Conservation (phyloP, 192 early-diverging fungal genomes). For the Geosiphon pyriformis region DNA sequence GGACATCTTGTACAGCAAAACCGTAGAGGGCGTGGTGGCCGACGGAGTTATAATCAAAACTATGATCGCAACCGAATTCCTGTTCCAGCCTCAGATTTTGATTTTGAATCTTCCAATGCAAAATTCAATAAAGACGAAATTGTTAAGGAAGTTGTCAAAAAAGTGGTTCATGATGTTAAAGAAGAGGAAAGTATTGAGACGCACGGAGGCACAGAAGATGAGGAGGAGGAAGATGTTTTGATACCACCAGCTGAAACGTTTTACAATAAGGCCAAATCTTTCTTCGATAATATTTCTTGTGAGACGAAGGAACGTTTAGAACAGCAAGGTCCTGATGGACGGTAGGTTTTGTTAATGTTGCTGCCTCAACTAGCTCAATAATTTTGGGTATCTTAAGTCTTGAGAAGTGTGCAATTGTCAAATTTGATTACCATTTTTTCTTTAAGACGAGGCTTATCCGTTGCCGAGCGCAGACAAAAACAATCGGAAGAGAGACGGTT, state of each 20-base stretch:
- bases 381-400: neutral
- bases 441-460: slow-evolving; percentile 35
- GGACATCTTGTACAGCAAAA: slow-evolving; percentile 41
- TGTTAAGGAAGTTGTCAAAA: slow-evolving; percentile 64
- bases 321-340: slow-evolving; percentile 39
- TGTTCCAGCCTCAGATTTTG: slow-evolving; percentile 76
- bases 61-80: slow-evolving; percentile 36
- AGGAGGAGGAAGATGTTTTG: slow-evolving; percentile 52
- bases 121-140: slow-evolving; percentile 90
- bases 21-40: slow-evolving; percentile 40
- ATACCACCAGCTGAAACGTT: slow-evolving; percentile 50
- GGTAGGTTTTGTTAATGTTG: slow-evolving; percentile 35
- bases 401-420: neutral
- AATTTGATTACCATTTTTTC: neutral
- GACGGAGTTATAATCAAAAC: slow-evolving; percentile 35
- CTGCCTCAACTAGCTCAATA: neutral
- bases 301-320: slow-evolving; percentile 85
- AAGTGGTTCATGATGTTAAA: slow-evolving; percentile 36
- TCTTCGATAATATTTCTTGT: slow-evolving; percentile 98
- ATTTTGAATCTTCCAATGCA: slow-evolving; percentile 93
- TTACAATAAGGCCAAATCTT: slow-evolving; percentile 76
- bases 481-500: slow-evolving; percentile 81
- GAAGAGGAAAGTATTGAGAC: slow-evolving; percentile 26
- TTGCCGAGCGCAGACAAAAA: slow-evolving; percentile 66
- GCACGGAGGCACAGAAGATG: slow-evolving; percentile 24